Evolutionary conservation across 2,329 filamentous ascomycete genomes (phyloP).

Genomic region (Pseudogymnoascus sp.): DNA sequence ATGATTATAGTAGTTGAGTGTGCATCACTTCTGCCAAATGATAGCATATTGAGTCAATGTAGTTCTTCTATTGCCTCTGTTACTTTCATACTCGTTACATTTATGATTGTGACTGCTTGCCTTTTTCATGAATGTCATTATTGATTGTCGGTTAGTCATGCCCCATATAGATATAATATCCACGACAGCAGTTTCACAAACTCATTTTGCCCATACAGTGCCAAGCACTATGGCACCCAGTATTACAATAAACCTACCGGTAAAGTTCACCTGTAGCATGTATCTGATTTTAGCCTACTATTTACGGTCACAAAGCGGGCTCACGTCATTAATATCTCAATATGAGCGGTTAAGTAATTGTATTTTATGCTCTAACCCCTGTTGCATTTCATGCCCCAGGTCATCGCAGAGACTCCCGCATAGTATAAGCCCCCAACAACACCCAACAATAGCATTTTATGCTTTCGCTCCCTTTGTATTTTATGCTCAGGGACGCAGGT

Average conservation of each 20-base stretch:
- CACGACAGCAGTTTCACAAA: not conserved
- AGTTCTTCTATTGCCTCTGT: not conserved
- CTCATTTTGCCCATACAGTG: not conserved
- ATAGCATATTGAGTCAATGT: constrained; percentile 1
- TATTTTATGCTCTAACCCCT: constrained; percentile 1
- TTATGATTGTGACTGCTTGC: not conserved
- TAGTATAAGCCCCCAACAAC: not conserved
- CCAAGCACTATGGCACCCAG: not conserved
- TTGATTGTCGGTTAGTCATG: not conserved
- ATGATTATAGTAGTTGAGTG: not conserved
- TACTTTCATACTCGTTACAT: not conserved
- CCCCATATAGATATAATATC: not conserved
- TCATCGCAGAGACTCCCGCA: constrained; percentile 4
- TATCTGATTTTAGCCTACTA: not conserved
- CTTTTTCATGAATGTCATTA: not conserved
- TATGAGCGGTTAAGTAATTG: not conserved
- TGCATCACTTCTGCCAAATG: not conserved
- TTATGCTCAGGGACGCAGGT: constrained; percentile 6
- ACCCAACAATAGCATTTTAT: not conserved
- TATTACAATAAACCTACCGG: not conserved
- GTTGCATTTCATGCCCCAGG: constrained; percentile 5
- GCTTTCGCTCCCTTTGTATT: not conserved
- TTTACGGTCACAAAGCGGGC: not conserved
- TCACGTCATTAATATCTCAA: not conserved
- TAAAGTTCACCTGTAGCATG: not conserved